A percentile compares a stretch with the other conserved stretches of the same genome.
Evolutionary conservation across 2,329 filamentous ascomycete genomes (phyloP).

Genomic region (Penicillium palitans): DNA sequence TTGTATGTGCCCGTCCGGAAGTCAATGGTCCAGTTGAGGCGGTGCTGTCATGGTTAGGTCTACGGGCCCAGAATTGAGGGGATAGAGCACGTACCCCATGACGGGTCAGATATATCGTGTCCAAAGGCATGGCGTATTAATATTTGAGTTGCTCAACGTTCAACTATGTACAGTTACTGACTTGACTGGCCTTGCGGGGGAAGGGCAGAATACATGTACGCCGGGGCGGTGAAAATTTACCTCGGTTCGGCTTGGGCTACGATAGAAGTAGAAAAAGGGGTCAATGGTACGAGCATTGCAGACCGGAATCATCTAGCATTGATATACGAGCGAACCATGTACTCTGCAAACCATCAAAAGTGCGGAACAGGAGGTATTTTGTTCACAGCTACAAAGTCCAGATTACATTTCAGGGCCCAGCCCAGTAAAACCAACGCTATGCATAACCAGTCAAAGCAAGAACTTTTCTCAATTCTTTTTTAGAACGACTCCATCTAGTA

Average conservation of each 20-base stretch:
- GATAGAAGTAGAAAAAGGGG: neutral
- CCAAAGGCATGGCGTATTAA: constrained; percentile 58
- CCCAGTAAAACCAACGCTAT: constrained; percentile 21
- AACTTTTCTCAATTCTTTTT: constrained; percentile 32
- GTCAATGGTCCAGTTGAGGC: constrained; percentile 86
- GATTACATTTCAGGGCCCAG: constrained; percentile 30
- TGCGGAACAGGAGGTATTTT: constrained; percentile 18
- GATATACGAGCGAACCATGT: constrained; percentile 22
- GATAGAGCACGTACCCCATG: constrained; percentile 64
- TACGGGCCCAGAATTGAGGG: neutral
- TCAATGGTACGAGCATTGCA: constrained; percentile 4
- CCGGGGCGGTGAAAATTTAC: neutral
- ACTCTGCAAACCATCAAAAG: constrained; percentile 25
- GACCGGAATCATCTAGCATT: constrained; percentile 27
- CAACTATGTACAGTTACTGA: neutral
- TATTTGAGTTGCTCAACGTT: constrained; percentile 1
- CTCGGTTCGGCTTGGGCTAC: neutral
- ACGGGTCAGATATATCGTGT: constrained; percentile 71
- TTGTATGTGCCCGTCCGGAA: constrained; percentile 75
- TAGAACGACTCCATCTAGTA: constrained; percentile 64
- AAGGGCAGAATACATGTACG: constrained; percentile 16
- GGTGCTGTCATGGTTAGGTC: constrained; percentile 63
- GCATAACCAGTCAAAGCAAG: constrained; percentile 28
- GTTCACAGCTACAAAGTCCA: constrained; percentile 24
- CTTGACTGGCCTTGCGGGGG: constrained; percentile 17